Evolutionary conservation across 352 stramenopile genomes (phyloP), one percentile per base, ranked within the genome.

Genomic region (Globisporangium carolinianum): DNA sequence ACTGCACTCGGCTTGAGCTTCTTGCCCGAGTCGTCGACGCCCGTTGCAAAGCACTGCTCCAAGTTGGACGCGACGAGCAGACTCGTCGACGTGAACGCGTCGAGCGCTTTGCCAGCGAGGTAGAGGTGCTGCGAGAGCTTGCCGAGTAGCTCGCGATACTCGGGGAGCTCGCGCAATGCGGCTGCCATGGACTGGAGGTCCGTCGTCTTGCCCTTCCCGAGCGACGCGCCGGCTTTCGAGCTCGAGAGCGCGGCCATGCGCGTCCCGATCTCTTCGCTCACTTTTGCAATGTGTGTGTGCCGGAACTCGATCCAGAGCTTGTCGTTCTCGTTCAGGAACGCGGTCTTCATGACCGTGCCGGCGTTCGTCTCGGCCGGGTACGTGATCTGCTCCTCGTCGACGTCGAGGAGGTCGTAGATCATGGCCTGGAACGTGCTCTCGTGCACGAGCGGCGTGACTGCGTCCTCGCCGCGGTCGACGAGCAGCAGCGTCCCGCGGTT

Each of bases 401-500:
- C 72, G 4, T 84, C 69, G 6, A 99, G 75, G 32, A 99, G 68
- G 61, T 99, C 96, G 65, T 98, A 95, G 14, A 98, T 90, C 82
- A 99, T 94, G 1, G 95, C 89, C 70, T 99, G 95, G 69, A 98
- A 99, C 3, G 88, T 98, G 71, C 97, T 98, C 66, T 98, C 95
- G 69, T 99, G 97, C 69, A 99, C 96, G 41, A 99, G 72, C 0
- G 96, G 97, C 12, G 95, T 89, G 18, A 99, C 72, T 47, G 89
- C 83, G 71, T 99, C 96, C 61, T 97, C 86, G 4, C 86, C 82
- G 51, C 97, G 79, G 72, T 99, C 96, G 49, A 99, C 73, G 36
- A 99, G 82, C 1, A 99, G 71, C 6, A 99, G 55, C 0, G 96
- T 99, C 0, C 90, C 87, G 24, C 94, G 78, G 47, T 91, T 94